These are phyloP conservation scores for Vaccinium myrtillus DNA, from an alignment of 148 eudicot species.

Conservation along the genomic window DNA sequence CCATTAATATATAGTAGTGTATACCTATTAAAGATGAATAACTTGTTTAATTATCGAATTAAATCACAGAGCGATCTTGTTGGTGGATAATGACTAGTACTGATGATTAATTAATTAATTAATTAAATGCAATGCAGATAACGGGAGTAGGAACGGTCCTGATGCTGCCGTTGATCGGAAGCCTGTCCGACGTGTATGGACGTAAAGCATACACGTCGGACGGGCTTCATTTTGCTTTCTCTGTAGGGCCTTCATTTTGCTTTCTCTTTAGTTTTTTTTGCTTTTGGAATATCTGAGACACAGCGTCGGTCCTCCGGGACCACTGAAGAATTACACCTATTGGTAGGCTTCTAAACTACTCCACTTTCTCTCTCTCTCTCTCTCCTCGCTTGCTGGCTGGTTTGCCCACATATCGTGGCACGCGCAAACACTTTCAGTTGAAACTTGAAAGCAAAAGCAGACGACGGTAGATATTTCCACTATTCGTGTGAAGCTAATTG, in stretches of 20 bases:
- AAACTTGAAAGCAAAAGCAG: slow-evolving; percentile 9
- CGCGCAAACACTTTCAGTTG: background rate
- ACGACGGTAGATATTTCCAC: background rate
- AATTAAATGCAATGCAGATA: slow-evolving; percentile 33
- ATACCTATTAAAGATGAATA: no score
- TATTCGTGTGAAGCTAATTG: background rate
- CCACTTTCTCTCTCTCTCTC: background rate
- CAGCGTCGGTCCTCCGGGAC: no score
- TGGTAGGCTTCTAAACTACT: no score
- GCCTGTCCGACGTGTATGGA: slow-evolving; percentile 67
- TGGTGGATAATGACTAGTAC: background rate
- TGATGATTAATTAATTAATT: background rate
- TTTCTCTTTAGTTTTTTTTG: background rate
- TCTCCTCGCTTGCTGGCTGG: background rate
- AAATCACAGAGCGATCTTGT: no score
- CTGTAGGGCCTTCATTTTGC: background rate
- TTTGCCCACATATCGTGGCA: background rate
- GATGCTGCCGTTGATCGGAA: slow-evolving; percentile 66
- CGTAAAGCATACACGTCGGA: slow-evolving; percentile 64
- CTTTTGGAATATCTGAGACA: background rate
- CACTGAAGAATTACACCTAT: no score
- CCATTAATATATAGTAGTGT: no score
- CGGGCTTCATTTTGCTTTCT: no score
- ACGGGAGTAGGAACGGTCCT: slow-evolving; percentile 63
- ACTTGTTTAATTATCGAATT: no score